Percentiles rank a stretch among this genome's conserved stretches.
Evolutionary conservation across 495 filamentous ascomycete genomes (phyloP).

Genomic region (Aspergillus leporis): DNA sequence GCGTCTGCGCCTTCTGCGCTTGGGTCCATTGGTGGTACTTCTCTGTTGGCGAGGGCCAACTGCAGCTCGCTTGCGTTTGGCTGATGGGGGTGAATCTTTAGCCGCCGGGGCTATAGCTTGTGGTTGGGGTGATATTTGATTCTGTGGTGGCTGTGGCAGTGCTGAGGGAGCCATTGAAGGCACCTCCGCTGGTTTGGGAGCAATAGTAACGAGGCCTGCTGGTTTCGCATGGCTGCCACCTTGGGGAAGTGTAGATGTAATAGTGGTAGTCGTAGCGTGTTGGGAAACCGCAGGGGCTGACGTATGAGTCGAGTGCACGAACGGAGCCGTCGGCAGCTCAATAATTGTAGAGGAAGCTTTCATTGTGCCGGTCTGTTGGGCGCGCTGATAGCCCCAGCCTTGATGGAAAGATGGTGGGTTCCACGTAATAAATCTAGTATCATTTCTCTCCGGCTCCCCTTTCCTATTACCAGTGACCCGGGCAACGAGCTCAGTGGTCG

Average conservation of each 20-base stretch:
- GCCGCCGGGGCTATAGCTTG: constrained; percentile 1
- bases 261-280: neutral
- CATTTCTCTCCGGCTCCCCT: constrained; percentile 20
- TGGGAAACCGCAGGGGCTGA: constrained; percentile 13
- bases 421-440: constrained; percentile 15
- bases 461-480: constrained; percentile 22
- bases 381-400: neutral
- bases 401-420: constrained; percentile 7
- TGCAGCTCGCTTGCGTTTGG: constrained; percentile 15
- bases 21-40: constrained; percentile 14
- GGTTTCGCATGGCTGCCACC: constrained; percentile 1
- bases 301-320: constrained; percentile 18
- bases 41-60: constrained; percentile 15
- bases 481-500: constrained; percentile 29
- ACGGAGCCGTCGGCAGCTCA: constrained; percentile 23
- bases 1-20: constrained; percentile 50
- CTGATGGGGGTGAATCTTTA: constrained; percentile 4
- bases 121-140: constrained; percentile 2
- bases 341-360: constrained; percentile 20
- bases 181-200: constrained; percentile 18
- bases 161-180: neutral
- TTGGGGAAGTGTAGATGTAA: constrained; percentile 4
- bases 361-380: constrained; percentile 16
- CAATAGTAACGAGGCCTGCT: constrained; percentile 16
- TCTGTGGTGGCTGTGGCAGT: constrained; percentile 1